Conservation (phyloP, 225 moss, liverwort and hornwort genomes). For the Straminergon stramineum region DNA sequence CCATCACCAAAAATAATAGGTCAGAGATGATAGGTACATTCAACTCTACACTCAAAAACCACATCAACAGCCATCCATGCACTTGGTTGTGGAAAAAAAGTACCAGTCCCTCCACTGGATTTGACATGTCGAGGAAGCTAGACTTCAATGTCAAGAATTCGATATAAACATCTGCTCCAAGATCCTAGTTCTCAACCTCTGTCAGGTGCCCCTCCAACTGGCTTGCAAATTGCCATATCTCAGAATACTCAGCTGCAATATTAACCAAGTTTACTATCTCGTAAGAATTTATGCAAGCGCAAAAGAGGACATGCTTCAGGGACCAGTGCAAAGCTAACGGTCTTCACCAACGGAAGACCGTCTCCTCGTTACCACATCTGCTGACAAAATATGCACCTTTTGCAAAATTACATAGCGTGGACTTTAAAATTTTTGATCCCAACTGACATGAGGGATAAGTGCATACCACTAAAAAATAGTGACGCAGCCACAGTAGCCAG, state of each 20-base stretch:
- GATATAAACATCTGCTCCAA: no score
- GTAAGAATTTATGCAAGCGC: background rate
- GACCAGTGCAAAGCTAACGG: background rate
- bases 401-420: background rate
- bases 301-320: background rate
- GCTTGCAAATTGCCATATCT: slow-evolving; percentile 68
- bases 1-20: no score
- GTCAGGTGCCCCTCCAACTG: no score
- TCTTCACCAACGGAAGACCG: background rate
- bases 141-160: no score
- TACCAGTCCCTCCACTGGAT: no score
- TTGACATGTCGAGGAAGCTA: no score
- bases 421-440: background rate
- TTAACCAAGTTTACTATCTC: background rate
- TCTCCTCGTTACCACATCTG: background rate
- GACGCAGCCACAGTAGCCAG: background rate
- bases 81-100: no score
- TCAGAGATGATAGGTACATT: no score
- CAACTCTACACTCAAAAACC: no score
- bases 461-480: no score
- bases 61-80: no score
- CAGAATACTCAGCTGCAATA: slow-evolving; percentile 51
- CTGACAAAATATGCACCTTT: background rate
- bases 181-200: no score
- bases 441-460: background rate